These are phyloP conservation scores for Cryptococcus sp. DNA, from an alignment of 1,284 basidiomycete genomes.

Conservation along the genomic window DNA sequence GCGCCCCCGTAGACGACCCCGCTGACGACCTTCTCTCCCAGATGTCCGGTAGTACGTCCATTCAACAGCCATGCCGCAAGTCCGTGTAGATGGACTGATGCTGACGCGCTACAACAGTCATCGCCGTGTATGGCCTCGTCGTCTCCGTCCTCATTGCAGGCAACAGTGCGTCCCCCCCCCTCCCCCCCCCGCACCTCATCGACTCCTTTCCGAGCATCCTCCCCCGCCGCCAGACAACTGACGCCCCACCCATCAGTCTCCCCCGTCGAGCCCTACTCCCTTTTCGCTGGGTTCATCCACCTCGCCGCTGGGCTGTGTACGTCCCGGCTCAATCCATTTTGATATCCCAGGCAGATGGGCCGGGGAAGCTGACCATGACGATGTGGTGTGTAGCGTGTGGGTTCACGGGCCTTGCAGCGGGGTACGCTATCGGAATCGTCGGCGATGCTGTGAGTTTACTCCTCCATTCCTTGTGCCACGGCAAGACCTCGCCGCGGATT, in stretches of 20 bases:
- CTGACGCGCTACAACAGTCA: constrained; percentile 30
- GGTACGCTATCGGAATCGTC: constrained; percentile 94
- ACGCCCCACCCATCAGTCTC: constrained; percentile 56
- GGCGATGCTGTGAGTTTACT: constrained; percentile 81
- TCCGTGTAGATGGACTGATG: too few species aligned
- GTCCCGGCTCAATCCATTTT: not conserved
- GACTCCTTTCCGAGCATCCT: not conserved
- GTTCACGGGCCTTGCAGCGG: constrained; percentile 89
- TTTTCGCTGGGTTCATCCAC: constrained; percentile 88
- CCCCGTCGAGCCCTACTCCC: constrained; percentile 56
- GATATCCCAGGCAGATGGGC: not conserved
- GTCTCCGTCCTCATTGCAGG: constrained; percentile 65
- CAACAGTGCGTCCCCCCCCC: constrained; percentile 52
- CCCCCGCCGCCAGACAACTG: not conserved
- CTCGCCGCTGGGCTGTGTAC: constrained; percentile 79
- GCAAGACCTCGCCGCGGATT: not conserved
- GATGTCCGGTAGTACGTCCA: constrained; percentile 40
- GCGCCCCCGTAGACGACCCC: not conserved
- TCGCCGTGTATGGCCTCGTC: constrained; percentile 57
- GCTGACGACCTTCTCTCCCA: constrained; percentile 8
- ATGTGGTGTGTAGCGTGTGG: constrained; percentile 61
- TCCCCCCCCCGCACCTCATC: not conserved
- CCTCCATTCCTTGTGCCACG: not conserved
- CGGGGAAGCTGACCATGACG: not conserved
- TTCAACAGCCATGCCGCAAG: too few species aligned